Conservation (phyloP, 2,329 filamentous ascomycete species). For the Fonsecaea pugnacius region DNA sequence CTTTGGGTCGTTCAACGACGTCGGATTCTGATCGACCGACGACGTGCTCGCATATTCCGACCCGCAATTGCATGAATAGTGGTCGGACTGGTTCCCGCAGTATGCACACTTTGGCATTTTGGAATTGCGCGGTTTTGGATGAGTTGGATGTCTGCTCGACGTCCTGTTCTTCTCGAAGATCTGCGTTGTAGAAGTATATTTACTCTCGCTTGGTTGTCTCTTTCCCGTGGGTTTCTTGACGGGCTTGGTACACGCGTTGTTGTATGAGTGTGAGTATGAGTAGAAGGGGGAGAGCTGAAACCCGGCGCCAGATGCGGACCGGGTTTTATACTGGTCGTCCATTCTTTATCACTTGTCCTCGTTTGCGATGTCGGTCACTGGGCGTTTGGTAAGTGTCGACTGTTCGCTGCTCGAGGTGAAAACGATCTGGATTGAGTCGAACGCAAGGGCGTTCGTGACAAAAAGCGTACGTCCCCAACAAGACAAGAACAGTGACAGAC, state of each 20-base stretch:
- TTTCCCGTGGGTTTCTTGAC: not conserved
- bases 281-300: not conserved
- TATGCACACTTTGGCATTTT: constrained; percentile 14
- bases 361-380: not conserved
- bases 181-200: not conserved
- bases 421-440: not conserved
- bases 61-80: constrained; percentile 11
- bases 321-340: constrained; percentile 7
- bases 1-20: constrained; percentile 14
- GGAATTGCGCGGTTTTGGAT: not conserved
- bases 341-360: constrained; percentile 5
- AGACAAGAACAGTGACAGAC: no score
- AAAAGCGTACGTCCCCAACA: no score
- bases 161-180: not conserved
- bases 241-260: not conserved
- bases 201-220: not conserved
- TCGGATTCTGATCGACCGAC: constrained; percentile 6
- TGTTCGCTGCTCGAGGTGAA: not conserved
- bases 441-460: not conserved
- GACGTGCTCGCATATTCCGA: constrained; percentile 16
- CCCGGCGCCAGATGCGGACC: not conserved
- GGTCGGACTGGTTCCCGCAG: constrained; percentile 14
- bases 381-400: not conserved
- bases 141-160: not conserved
- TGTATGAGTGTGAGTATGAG: not conserved